A percentile compares a stretch with the other conserved stretches of the same genome.
Evolutionary conservation across 2,329 filamentous ascomycete genomes (phyloP).

Genomic region (Alternaria gansuensis): DNA sequence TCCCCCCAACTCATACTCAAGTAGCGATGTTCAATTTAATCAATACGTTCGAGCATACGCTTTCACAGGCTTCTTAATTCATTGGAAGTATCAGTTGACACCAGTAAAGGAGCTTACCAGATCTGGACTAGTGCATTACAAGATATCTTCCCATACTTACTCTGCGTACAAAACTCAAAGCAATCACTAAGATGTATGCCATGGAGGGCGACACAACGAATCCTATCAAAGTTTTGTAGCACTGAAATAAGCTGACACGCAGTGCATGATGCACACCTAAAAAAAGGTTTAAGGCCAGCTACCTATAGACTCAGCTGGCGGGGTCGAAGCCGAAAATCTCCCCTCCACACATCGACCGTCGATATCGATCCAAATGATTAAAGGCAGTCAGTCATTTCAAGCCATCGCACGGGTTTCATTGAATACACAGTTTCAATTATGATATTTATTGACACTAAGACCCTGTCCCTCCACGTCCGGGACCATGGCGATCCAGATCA

Average conservation of each 20-base stretch:
- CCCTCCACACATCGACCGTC: not conserved
- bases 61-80: no score
- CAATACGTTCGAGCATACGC: no score
- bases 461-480: conserved; percentile 1
- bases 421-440: not conserved
- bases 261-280: not conserved
- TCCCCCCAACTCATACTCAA: no score
- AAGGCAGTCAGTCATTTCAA: not conserved
- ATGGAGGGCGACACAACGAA: fast-evolving
- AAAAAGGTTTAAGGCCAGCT: not conserved
- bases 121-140: not conserved
- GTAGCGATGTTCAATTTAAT: no score
- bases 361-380: not conserved
- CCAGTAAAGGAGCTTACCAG: not conserved
- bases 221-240: not conserved
- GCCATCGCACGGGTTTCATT: not conserved
- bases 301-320: conserved; percentile 1
- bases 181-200: not conserved
- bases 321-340: not conserved
- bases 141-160: not conserved
- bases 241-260: not conserved
- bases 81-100: not conserved
- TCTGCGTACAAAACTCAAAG: not conserved
- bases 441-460: conserved; percentile 13
- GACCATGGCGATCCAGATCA: conserved; percentile 6